Evolutionary conservation across 2,329 filamentous ascomycete genomes (phyloP), one percentile per base, ranked within the genome.

Genomic region (Clarireedia monteithiana): DNA sequence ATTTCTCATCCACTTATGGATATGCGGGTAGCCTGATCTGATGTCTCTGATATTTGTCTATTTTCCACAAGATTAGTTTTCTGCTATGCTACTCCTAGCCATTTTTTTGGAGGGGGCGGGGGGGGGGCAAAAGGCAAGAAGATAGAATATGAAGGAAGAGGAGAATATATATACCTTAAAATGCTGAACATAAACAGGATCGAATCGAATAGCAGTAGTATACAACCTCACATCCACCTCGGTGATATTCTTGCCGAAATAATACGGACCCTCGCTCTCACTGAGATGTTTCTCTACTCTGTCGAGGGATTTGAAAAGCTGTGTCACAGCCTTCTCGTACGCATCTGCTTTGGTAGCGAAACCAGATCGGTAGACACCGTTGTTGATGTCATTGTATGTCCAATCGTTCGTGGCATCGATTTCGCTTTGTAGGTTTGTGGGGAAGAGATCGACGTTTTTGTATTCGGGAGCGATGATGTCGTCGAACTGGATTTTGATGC

Each of bases 301-400:
- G 72, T 95, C 89, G 7, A 96, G 82, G 0, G 85, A 84, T 55
- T 80, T 77, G 69, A 96, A 96, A 9, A 96, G 80, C 0, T 78
- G 71, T 0, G 66, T 60, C 2, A 95, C 83, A 65, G 88, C 86
- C 58, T 80, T 79, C 66, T 92, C 86, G 71, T 96, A 96, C 1
- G 89, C 89, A 61, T 83, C 81, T 71, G 92, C 86, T 1, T 86
- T 88, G 4, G 85, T 91, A 27, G 91, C 91, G 67, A 96, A 96
- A 38, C 91, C 91, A 58, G 84, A 82, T 73, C 84, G 85, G 74
- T 86, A 86, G 50, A 87, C 84, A 61, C 84, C 84, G 67, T 87
- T 87, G 71, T 87, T 88, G 73, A 88, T 83, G 44, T 73, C 67
- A 65, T 84, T 78, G 71, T 95, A 95, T 27, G 84, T 89, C 90